phyloP scores from a whole-genome alignment of 2,329 filamentous ascomycete species.

The Cyclaneusma minus region DNA sequence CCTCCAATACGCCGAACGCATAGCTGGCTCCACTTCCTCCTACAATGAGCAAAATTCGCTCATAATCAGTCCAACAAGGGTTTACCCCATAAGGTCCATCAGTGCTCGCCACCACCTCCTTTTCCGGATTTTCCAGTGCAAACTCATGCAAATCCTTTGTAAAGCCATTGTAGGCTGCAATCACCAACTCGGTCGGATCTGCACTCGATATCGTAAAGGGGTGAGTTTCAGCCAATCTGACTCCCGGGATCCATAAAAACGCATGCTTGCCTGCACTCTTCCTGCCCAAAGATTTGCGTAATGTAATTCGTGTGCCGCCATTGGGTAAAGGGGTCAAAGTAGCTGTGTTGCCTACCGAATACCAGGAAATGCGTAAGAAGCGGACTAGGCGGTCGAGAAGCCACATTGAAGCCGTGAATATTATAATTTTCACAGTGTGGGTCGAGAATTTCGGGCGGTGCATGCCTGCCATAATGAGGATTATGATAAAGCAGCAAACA shows the following conservation, averaged over 20 bases:
- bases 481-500: conserved; percentile 30
- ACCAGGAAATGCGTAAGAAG: conserved; percentile 24
- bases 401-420: conserved; percentile 32
- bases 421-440: conserved; percentile 25
- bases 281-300: conserved; percentile 29
- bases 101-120: conserved; percentile 31
- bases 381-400: conserved; percentile 33
- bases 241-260: conserved; percentile 45
- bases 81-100: conserved; percentile 44
- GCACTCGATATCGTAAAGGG: conserved; percentile 43
- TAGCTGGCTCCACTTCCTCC: conserved; percentile 48
- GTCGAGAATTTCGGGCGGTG: conserved; percentile 31
- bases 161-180: conserved; percentile 42
- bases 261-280: conserved; percentile 42
- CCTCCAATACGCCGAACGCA: conserved; percentile 31
- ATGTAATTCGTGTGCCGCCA: conserved; percentile 36
- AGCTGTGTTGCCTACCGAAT: conserved; percentile 33
- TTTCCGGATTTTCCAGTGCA: conserved; percentile 32
- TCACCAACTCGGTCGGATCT: conserved; percentile 35
- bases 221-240: conserved; percentile 42
- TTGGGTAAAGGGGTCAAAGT: conserved; percentile 36
- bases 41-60: conserved; percentile 41
- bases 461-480: conserved; percentile 30
- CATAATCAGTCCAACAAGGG: conserved; percentile 33
- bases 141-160: conserved; percentile 37